Percentiles rank a stretch among this genome's conserved stretches.
phyloP scores from a whole-genome alignment of 257 asterid species.

The Penstemon barbatus region DNA sequence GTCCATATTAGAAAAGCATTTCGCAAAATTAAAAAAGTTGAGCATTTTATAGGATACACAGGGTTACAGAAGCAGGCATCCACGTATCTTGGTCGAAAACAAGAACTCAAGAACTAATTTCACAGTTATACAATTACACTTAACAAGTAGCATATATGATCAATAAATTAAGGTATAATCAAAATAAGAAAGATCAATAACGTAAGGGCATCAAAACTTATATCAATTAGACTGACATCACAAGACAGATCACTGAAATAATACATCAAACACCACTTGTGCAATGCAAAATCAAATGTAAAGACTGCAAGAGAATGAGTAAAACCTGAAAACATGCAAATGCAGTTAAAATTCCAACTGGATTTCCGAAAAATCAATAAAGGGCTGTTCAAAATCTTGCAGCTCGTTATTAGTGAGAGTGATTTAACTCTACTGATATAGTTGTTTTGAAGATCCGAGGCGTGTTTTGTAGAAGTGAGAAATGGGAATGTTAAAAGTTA shows the following conservation, averaged over 20 bases:
- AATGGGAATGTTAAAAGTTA: no score
- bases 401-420: constrained; percentile 5
- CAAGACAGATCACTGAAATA: constrained; percentile 7
- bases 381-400: constrained; percentile 20
- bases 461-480: no score
- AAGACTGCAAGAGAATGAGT: constrained; percentile 13
- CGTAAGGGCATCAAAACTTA: constrained; percentile 4
- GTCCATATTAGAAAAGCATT: neutral
- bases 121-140: neutral
- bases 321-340: constrained; percentile 32
- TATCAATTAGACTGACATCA: constrained; percentile 12
- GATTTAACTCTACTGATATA: no score
- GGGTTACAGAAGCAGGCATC: neutral
- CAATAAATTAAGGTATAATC: neutral
- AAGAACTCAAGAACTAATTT: neutral
- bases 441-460: no score
- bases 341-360: constrained; percentile 25
- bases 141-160: constrained; percentile 4
- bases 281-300: constrained; percentile 1
- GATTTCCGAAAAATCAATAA: constrained; percentile 20
- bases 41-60: no score
- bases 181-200: neutral
- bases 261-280: constrained; percentile 18
- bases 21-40: neutral
- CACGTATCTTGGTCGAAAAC: neutral